phyloP scores from a whole-genome alignment of 1,284 basidiomycete species.

The Fomitopsis schrenkii region DNA sequence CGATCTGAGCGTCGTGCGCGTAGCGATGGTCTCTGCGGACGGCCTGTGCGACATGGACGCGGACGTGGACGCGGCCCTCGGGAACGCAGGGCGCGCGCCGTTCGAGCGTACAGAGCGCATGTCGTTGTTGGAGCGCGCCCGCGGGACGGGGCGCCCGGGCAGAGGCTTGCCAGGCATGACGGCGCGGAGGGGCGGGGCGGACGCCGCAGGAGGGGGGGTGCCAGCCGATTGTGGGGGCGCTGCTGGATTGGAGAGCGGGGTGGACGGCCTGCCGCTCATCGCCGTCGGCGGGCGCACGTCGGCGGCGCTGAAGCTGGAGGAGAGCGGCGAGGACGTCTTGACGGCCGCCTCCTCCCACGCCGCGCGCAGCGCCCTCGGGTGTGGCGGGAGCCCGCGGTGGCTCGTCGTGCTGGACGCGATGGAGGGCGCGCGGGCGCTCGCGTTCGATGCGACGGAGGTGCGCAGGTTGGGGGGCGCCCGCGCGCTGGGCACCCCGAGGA shows the following conservation, averaged over 20 bases:
- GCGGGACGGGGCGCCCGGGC: neutral
- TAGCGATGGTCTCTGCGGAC: neutral
- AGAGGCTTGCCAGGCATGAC: neutral
- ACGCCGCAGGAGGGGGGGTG: neutral
- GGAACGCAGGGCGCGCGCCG: neutral
- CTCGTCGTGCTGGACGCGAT: constrained; percentile 1
- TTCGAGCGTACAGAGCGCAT: neutral
- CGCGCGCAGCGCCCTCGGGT: neutral
- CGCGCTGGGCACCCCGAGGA: neutral
- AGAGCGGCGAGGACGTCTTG: neutral
- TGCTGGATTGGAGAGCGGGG: neutral
- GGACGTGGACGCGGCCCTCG: neutral
- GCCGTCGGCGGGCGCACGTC: neutral
- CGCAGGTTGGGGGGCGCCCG: neutral
- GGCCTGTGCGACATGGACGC: neutral
- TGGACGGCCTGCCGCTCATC: neutral
- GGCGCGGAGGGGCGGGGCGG: neutral
- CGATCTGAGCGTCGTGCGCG: neutral
- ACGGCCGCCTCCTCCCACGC: neutral
- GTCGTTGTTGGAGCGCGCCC: neutral
- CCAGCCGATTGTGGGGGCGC: neutral
- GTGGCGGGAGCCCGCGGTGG: neutral
- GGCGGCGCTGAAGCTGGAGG: neutral
- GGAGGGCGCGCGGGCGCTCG: neutral
- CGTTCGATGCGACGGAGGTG: neutral